Evolutionary conservation across 169 alveolate species (phyloP), one percentile per base, ranked within the genome.

Genomic region (Babesia ovis): DNA sequence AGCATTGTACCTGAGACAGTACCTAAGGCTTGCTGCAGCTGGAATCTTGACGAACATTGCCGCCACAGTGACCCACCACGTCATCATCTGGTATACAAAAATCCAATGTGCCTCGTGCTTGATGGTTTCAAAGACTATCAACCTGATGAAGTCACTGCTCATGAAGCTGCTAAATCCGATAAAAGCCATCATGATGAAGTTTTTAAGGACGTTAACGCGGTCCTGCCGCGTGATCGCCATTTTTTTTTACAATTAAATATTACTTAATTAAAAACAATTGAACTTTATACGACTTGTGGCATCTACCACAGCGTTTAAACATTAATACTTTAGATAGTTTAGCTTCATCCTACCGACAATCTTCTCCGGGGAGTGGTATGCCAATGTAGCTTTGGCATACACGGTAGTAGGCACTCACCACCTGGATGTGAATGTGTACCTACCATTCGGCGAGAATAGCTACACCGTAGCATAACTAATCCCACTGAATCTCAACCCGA

Each of bases 81-180:
- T 11, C 37, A 45, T 51, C 14, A 43, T 42, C 34, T 77, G 71
- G 81, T 48, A 77, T 20, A 35, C 67, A 22, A n/a, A 16, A 2
- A 67, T 58, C 68, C 57, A 77, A 55, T 77, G 32, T 27, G 61
- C 5, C 46, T 77, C 68, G 39, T 77, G 42, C 27, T 34, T 32
- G 4, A 77, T 23, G 20, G 74, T 53, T 43, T 69, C 69, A 31
- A 59, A 56, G 23, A 71, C 27, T 14, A 54, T 53, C 68, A 77
- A 59, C 42, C 70, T 72, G 20, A 77, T 60, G 71, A 77, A 61
- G 50, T 77, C 81, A 22, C 48, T 41, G 56, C 81, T 77, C 72
- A 77, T 66, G 50, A 77, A 77, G 31, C 57, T 20, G 66, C 77
- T 23, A 51, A 61, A 66, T 8, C 75, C 86, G 41, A 59, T 20